These are phyloP conservation scores for Eutreptiella sp. DNA, from an alignment of 208 protist genomes.

Conservation along the genomic window DNA sequence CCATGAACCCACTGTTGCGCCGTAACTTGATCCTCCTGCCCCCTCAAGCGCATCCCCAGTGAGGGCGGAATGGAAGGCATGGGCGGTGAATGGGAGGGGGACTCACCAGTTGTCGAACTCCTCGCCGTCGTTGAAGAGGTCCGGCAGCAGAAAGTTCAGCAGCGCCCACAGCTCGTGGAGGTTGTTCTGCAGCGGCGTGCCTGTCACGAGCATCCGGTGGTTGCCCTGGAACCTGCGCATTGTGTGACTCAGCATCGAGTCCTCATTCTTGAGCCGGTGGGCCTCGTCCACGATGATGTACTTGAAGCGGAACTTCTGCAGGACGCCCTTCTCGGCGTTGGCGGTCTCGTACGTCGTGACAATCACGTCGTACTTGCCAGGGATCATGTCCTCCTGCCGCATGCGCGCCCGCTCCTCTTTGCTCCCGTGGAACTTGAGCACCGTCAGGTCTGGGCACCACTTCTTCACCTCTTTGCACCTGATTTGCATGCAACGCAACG, in stretches of 20 bases:
- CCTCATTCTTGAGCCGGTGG: slow-evolving; percentile 59
- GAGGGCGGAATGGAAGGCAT: too few species aligned
- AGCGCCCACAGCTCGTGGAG: slow-evolving; percentile 96
- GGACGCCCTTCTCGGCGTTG: slow-evolving; percentile 66
- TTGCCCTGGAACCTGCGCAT: slow-evolving; percentile 39
- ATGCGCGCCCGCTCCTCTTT: slow-evolving; percentile 78
- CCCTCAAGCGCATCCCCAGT: too few species aligned
- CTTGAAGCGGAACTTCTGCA: slow-evolving; percentile 39
- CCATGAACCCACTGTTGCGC: too few species aligned
- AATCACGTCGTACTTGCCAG: slow-evolving; percentile 76
- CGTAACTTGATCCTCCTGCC: too few species aligned
- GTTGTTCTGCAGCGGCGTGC: slow-evolving; percentile 97
- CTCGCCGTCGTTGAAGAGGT: slow-evolving; percentile 76
- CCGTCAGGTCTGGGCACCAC: slow-evolving; percentile 88
- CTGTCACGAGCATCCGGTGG: slow-evolving; percentile 79
- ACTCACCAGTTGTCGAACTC: slow-evolving; percentile 89
- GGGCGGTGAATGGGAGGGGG: too few species aligned
- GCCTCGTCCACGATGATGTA: slow-evolving; percentile 69
- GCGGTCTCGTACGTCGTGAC: slow-evolving; percentile 96
- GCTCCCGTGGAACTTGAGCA: slow-evolving; percentile 86
- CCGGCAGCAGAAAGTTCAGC: slow-evolving; percentile 93
- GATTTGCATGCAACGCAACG: too few species aligned
- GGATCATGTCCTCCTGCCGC: slow-evolving; percentile 53
- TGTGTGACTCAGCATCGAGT: slow-evolving; percentile 38
- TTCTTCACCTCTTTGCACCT: slow-evolving; percentile 86